Base-by-base conservation (phyloP, 495 filamentous ascomycete genomes). In the Viridothelium virens region DNA sequence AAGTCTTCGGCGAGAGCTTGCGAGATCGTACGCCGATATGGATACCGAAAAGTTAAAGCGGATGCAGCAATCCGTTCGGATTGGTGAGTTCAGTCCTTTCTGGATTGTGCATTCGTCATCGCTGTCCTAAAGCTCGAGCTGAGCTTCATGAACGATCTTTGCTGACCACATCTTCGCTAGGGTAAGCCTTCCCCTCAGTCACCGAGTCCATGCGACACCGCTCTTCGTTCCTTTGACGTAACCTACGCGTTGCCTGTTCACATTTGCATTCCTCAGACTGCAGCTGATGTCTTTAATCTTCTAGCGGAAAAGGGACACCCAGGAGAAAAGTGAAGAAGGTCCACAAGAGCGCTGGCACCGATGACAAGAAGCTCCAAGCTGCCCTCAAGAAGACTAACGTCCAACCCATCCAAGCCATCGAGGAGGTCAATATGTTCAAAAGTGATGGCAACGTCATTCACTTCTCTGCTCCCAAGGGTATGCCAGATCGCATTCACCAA, bases 371-470 rank as follows among this genome's bases (percentile, higher is more conserved):
- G 86, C 90, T 98, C 44, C 94, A 98, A 82, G 85, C 89, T 50
- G 82, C 91, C 65, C 71, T 78, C 39, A 78, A 78, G 74, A 79
- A 78, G 71, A 73, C 78, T 66, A 78, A 78, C 69, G 77, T 79
- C 18, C 76, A 78, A 73, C 76, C 94, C 74, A 96, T 98, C 81
- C 92, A 96, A 84, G 91, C 88, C 65, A 97, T 98, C 73, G 94
- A 98, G 86, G 94, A 98, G 83, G 94, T 98, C 76, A 98, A 98
- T 86, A 98, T 97, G 95, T 97, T 97, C 87, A 98, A 97, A 86
- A 88, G 90, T 78, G 94, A 98, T 74, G 94, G 94, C 73, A 98
- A 98, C 79, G 94, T 98, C 78, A 97, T 98, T 77, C 94, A 98
- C 85, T 98, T 98, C 78, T 86, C 90, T 74, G 90, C 90, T 70